Conservation (phyloP, 805 yeast species). For the Candida sphagnicola region DNA sequence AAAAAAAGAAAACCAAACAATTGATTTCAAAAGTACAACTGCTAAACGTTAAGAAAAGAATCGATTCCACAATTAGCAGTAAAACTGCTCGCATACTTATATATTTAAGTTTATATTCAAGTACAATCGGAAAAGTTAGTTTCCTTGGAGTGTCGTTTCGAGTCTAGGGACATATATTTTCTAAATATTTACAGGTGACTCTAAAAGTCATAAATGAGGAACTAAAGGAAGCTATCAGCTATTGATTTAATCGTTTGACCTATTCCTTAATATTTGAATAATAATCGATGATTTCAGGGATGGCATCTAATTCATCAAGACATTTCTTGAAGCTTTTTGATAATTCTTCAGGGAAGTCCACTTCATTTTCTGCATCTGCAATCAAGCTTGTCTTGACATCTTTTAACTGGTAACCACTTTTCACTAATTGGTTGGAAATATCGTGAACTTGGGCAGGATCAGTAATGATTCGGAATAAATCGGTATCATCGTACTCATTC, state of each 20-base stretch:
- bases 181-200: not conserved
- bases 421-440: conserved; percentile 56
- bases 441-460: conserved; percentile 60
- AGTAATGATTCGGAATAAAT: conserved; percentile 46
- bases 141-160: not conserved
- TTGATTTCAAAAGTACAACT: too few relatives aligned
- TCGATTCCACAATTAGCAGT: too few relatives aligned
- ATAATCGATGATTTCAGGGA: conserved; percentile 81
- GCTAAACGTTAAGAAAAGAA: too few relatives aligned
- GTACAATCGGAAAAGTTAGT: too few relatives aligned
- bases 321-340: conserved; percentile 54
- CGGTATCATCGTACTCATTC: conserved; percentile 35
- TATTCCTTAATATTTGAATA: conserved; percentile 60
- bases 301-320: conserved; percentile 57
- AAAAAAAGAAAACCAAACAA: too few relatives aligned
- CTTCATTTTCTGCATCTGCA: conserved; percentile 58
- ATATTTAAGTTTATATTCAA: too few relatives aligned
- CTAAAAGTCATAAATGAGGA: not conserved
- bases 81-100: too few relatives aligned
- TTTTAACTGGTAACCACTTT: conserved; percentile 50
- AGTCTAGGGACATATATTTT: not conserved
- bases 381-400: conserved; percentile 70
- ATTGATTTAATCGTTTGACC: too few relatives aligned
- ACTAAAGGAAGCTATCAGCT: not conserved
- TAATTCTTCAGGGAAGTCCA: conserved; percentile 51